Conservation (phyloP, 1,139 yeast genomes). For the Suhomyces yuchorum region DNA sequence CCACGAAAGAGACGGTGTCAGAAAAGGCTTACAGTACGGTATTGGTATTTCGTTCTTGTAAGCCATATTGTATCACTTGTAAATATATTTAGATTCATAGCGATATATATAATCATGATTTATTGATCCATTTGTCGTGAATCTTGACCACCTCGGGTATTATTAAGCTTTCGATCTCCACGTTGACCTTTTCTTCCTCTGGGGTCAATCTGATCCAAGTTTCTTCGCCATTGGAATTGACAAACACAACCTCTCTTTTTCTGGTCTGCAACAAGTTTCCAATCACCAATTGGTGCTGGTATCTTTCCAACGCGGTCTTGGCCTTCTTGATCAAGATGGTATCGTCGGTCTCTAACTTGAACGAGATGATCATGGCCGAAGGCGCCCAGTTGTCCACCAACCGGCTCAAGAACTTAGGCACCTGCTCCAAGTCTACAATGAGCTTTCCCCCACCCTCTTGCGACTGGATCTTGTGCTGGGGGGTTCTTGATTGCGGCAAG, state of each 20-base stretch:
- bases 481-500: conserved; percentile 79
- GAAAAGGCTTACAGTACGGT: conserved; percentile 94
- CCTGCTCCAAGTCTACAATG: conserved; percentile 87
- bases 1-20: conserved; percentile 61
- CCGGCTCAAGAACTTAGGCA: conserved; percentile 87
- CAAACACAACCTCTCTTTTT: conserved; percentile 85
- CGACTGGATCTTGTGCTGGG: conserved; percentile 94
- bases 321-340: conserved; percentile 74
- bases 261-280: conserved; percentile 92
- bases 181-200: conserved; percentile 36
- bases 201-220: conserved; percentile 56
- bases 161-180: conserved; percentile 74
- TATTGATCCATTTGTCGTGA: conserved; percentile 63
- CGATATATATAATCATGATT: neutral
- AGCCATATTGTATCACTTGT: conserved; percentile 10
- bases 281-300: conserved; percentile 90
- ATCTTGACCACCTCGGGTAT: conserved; percentile 70
- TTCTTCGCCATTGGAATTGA: conserved; percentile 49
- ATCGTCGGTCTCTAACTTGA: conserved; percentile 89
- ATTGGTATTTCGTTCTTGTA: conserved; percentile 83
- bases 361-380: conserved; percentile 89
- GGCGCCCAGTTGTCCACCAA: conserved; percentile 96
- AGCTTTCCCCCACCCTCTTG: conserved; percentile 71
- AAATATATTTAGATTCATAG: conserved; percentile 1
- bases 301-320: conserved; percentile 72